Evolutionary conservation across 2,329 filamentous ascomycete genomes (phyloP), one percentile per base, ranked within the genome.

Genomic region (Diaporthe australafricana): DNA sequence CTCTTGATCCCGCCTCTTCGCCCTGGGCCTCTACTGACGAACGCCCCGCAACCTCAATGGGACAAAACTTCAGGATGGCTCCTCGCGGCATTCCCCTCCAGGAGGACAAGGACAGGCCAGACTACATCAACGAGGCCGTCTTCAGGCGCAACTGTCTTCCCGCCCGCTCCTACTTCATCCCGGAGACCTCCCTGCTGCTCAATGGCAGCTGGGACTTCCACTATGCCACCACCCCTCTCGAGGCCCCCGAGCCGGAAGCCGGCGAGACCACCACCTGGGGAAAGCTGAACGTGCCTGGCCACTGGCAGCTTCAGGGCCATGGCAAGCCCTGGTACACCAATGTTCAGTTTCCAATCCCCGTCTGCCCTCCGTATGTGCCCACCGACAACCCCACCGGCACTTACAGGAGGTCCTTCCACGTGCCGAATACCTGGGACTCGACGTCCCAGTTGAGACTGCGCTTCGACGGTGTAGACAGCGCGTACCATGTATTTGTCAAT

Each of bases 381-480:
- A 85, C 84, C 0, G 86, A 91, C 63, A 93, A 93, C 70, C 89
- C 90, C 3, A 92, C 89, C 0, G 91, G 91, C 8, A 88, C 87
- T 0, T 93, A 93, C 77, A 82, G 87, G 17, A 86, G 86, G 12
- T 81, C 79, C 4, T 92, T 93, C 75, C 76, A 81, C 1, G 82
- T 92, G 3, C 89, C 89, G 0, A 70, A 80, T 2, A 78, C 81
- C 9, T 88, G 86, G 83, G 81, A 82, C 32, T 77, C 77, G 12
- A 77, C 81, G 70, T 77, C 75, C 6, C 89, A 91, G 74, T 80
- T 93, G 22, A 84, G 91, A 20, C 81, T 94, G 27, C 84, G 92
- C 14, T 94, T 93, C 73, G 92, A 94, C 69, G 92, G 92, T 1
- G 91, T 94, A 0, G 92, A 94, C 76, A 91, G 90, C 76, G 89